Percentiles rank a stretch among this genome's conserved stretches.
Conservation (phyloP, 139 green algal species). For the Chlamydomonas schloesseri region DNA sequence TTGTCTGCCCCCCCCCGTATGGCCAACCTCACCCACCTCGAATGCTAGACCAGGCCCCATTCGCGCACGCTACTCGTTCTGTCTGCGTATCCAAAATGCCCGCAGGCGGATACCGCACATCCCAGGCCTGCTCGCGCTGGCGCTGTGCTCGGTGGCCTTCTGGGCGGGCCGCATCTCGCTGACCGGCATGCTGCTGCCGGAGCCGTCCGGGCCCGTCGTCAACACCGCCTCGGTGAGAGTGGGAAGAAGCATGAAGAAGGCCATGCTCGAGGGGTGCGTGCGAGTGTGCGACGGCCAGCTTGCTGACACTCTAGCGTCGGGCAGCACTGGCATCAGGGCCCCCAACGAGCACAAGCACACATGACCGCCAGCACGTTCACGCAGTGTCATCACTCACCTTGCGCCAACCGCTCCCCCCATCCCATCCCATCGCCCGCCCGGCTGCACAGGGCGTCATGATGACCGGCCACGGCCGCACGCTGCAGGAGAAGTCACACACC, state of each 20-base stretch:
- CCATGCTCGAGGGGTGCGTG: too few species aligned
- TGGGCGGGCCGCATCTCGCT: constrained; percentile 22
- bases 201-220: neutral
- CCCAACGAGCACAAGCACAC: too few species aligned
- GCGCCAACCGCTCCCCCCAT: neutral
- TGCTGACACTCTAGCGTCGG: too few species aligned
- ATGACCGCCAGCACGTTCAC: too few species aligned
- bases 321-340: too few species aligned
- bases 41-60: too few species aligned
- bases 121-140: constrained; percentile 12
- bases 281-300: too few species aligned
- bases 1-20: too few species aligned
- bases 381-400: neutral
- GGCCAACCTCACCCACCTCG: too few species aligned
- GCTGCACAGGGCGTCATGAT: neutral
- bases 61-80: too few species aligned
- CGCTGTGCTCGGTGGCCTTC: constrained; percentile 22
- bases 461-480: neutral
- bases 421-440: neutral
- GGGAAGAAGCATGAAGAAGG: too few species aligned
- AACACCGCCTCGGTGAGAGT: neutral
- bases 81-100: too few species aligned
- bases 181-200: neutral
- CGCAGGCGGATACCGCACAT: constrained; percentile 16
- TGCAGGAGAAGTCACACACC: constrained; percentile 8